A percentile compares a stretch with the other conserved stretches of the same genome.
Evolutionary conservation across 225 moss, liverwort and hornwort genomes (phyloP).

Genomic region (Straminergon stramineum): DNA sequence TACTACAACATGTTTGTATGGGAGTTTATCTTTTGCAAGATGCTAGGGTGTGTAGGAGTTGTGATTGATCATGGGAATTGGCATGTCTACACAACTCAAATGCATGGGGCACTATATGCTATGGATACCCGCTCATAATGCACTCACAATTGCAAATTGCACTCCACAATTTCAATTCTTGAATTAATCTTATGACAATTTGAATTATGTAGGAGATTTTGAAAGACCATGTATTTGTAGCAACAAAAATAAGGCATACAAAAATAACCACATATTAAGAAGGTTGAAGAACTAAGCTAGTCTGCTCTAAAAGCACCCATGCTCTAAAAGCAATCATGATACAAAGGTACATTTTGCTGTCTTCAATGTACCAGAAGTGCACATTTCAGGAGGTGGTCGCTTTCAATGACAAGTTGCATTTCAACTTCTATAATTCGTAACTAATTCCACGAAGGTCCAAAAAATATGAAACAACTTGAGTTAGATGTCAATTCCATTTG

Average conservation of each 20-base stretch:
- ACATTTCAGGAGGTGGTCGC: no score
- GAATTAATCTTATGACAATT: not conserved
- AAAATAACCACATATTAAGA: not conserved
- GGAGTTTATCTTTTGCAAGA: not conserved
- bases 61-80: not conserved
- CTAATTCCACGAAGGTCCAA: no score
- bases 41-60: rapidly evolving
- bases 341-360: no score
- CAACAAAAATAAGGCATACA: not conserved
- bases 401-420: no score
- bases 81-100: not conserved
- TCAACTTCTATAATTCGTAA: no score
- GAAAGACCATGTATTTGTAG: not conserved
- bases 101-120: not conserved
- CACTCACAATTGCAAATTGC: rapidly evolving
- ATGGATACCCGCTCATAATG: rapidly evolving
- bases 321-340: no score
- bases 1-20: not conserved
- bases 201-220: not conserved
- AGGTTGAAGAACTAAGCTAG: not conserved
- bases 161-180: not conserved
- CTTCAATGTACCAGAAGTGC: no score
- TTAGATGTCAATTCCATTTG: no score
- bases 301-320: no score
- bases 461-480: no score